phyloP scores from a whole-genome alignment of 257 asterid species.

The Buddleja alternifolia region DNA sequence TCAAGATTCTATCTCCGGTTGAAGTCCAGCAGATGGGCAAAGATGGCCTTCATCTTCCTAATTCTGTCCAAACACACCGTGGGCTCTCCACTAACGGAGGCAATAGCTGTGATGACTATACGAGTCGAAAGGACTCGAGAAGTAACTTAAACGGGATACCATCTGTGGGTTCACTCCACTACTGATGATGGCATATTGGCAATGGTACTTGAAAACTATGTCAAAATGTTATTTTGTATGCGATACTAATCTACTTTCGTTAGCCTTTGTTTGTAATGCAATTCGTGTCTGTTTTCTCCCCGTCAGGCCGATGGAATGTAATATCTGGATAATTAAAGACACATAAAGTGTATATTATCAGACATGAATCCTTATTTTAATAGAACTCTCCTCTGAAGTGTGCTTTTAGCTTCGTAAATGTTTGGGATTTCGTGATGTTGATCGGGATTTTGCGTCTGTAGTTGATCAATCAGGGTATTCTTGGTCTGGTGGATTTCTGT shows the following conservation, averaged over 20 bases:
- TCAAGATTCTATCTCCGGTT: slow-evolving; percentile 86
- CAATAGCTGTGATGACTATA: slow-evolving; percentile 43
- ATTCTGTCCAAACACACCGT: slow-evolving; percentile 39
- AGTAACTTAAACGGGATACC: slow-evolving; percentile 65
- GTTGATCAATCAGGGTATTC: too few relatives aligned
- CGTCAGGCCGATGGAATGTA: slow-evolving; percentile 21
- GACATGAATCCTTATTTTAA: too few relatives aligned
- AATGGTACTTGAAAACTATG: too few relatives aligned
- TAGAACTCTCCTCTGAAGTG: too few relatives aligned
- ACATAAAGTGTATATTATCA: too few relatives aligned
- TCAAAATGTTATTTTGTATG: too few relatives aligned
- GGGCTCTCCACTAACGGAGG: too few relatives aligned
- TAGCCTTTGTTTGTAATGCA: slow-evolving; percentile 8
- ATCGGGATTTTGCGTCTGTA: too few relatives aligned
- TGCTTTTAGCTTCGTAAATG: too few relatives aligned
- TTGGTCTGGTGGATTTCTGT: too few relatives aligned
- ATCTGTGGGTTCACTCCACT: slow-evolving; percentile 72
- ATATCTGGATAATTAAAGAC: slow-evolving; percentile 17
- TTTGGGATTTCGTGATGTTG: too few relatives aligned
- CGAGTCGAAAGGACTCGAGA: slow-evolving; percentile 40
- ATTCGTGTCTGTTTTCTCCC: background rate
- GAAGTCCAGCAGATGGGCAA: slow-evolving; percentile 97
- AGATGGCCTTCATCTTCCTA: slow-evolving; percentile 74
- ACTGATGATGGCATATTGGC: slow-evolving; percentile 31
- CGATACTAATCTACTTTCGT: too few relatives aligned